phyloP scores from a whole-genome alignment of 2,329 filamentous ascomycete species.

The Geosmithia flava region DNA sequence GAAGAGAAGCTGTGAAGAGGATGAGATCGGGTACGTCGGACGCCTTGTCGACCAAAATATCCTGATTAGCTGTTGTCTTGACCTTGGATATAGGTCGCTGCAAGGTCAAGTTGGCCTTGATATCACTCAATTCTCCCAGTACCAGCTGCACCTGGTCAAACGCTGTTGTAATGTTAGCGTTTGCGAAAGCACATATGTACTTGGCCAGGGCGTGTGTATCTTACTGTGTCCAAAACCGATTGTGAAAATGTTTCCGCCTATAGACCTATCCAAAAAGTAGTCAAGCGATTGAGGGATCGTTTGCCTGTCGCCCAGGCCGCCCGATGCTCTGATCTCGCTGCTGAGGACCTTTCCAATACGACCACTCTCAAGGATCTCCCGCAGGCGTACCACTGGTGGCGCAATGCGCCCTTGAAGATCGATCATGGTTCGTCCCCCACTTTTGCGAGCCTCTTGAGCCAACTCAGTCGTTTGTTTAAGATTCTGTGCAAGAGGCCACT shows the following conservation, averaged over 20 bases:
- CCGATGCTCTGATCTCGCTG: slow-evolving; percentile 27
- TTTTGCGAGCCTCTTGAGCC: slow-evolving; percentile 16
- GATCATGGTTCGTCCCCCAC: slow-evolving; percentile 26
- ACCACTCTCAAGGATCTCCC: slow-evolving; percentile 27
- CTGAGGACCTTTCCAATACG: slow-evolving; percentile 40
- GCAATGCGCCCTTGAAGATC: slow-evolving; percentile 37
- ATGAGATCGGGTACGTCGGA: slow-evolving; percentile 33
- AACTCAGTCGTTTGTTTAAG: slow-evolving; percentile 26
- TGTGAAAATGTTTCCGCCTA: slow-evolving; percentile 31
- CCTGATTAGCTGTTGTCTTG: slow-evolving; percentile 14
- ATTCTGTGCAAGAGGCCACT: slow-evolving; percentile 44
- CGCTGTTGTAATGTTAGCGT: slow-evolving; percentile 11
- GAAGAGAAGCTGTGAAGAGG: slow-evolving; percentile 19
- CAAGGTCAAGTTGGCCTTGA: slow-evolving; percentile 27
- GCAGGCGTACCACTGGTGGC: slow-evolving; percentile 29
- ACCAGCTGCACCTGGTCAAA: slow-evolving; percentile 32
- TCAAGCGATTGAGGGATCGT: slow-evolving; percentile 18
- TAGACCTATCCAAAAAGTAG: slow-evolving; percentile 34
- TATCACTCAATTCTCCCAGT: slow-evolving; percentile 28
- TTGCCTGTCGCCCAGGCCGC: slow-evolving; percentile 20
- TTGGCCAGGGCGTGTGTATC: slow-evolving; percentile 5
- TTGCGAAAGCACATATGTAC: background rate
- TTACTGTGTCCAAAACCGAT: slow-evolving; percentile 29
- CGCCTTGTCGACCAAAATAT: slow-evolving; percentile 15
- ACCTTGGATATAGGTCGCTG: slow-evolving; percentile 28